phyloP scores from a whole-genome alignment of 2,329 filamentous ascomycete species.

The Fusarium sp. region DNA sequence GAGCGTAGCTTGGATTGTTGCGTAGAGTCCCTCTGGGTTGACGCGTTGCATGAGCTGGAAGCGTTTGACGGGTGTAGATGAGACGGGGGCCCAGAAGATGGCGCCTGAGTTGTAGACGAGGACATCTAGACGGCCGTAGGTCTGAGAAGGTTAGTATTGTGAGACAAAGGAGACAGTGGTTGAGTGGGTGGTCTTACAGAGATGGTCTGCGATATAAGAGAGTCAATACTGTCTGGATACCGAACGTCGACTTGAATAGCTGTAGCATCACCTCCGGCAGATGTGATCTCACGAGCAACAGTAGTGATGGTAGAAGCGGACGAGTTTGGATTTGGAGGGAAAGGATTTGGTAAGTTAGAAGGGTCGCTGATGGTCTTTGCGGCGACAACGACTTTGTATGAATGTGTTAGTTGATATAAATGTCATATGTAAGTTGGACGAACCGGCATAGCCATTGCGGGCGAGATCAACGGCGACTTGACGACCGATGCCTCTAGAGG shows the following conservation, averaged over 20 bases:
- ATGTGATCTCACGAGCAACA: conserved; percentile 79
- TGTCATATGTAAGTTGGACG: conserved; percentile 2
- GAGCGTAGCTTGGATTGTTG: conserved; percentile 74
- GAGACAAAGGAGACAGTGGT: background rate
- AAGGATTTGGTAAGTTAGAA: conserved; percentile 63
- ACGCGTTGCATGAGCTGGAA: conserved; percentile 83
- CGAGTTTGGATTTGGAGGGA: conserved; percentile 84
- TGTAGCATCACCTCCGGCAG: conserved; percentile 72
- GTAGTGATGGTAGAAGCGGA: conserved; percentile 82
- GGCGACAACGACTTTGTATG: conserved; percentile 73
- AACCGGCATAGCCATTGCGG: conserved; percentile 77
- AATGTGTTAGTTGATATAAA: background rate
- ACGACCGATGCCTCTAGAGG: conserved; percentile 83
- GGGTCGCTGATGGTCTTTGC: conserved; percentile 81
- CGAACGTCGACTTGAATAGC: conserved; percentile 80
- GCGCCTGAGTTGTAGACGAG: conserved; percentile 87
- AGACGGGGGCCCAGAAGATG: conserved; percentile 85
- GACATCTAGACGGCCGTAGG: conserved; percentile 76
- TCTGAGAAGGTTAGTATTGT: conserved; percentile 48
- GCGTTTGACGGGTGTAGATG: conserved; percentile 79
- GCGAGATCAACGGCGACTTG: conserved; percentile 85
- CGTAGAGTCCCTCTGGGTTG: conserved; percentile 83
- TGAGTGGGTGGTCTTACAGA: conserved; percentile 25
- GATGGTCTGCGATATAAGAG: conserved; percentile 71
- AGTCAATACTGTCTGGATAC: conserved; percentile 70